Base-by-base conservation (phyloP, 495 filamentous ascomycete species). In the Cercophora samala region DNA sequence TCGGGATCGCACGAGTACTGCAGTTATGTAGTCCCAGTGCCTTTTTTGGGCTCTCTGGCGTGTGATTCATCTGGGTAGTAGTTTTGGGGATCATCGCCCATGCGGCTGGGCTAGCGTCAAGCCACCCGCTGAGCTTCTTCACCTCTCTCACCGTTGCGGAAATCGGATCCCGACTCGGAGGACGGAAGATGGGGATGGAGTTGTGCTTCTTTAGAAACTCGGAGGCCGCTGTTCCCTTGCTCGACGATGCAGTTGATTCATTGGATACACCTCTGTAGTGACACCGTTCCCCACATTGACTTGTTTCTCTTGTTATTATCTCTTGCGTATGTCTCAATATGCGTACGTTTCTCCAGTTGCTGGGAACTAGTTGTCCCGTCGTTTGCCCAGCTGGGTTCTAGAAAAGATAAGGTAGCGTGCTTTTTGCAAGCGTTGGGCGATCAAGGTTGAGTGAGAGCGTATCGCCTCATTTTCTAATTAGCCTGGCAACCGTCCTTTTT, bases 21-120 rank as follows among this genome's bases (percentile, higher is more conserved):
- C 37, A 46, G 15, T 13, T 46, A 9, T 46, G 11, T 17, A 46
- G 26, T 29, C 8, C 8, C 26, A 29, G 26, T 29, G 26, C 8
- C 26, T 29, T 29, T 29, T 29, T 29, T 29, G 4, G 37, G 53
- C n/a, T 9, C n/a, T 21, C 53, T 56, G n/a, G 18, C 53, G 53
- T 56, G 53, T 19, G 53, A 23, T 56, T 21, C 17, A 9, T 19
- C n/a, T 13, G n/a, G 53, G 22, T 56, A 15, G 6, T 54, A 6
- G 26, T 8, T n/a, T n/a, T 4, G 29, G 4, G 29, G 52, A 56
- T 56, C 53, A 56, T 46, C 37, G 37, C 37, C 53, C n/a, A 18
- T 56, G 22, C 53, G 53, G 53, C 53, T 56, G 53, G 37, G 53
- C 22, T 56, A 56, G 53, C 53, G 53, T 56, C 53, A 56, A 56